Conservation (phyloP, 78 protist genomes). For the Chrysochromulina tobinii region DNA sequence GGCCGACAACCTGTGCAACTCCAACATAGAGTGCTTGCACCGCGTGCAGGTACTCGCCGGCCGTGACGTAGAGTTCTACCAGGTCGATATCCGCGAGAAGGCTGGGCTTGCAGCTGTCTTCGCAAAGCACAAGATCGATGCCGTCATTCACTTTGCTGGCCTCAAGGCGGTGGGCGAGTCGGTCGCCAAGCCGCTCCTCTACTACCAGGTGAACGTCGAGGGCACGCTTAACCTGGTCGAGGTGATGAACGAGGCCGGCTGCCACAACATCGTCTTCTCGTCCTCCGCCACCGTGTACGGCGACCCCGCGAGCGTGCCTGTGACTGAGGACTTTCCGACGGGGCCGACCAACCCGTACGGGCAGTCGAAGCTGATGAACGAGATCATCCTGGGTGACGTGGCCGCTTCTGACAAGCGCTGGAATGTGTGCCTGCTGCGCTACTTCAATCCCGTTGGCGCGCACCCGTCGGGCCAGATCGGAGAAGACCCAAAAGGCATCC, state of each 20-base stretch:
- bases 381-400: slow-evolving; percentile 53
- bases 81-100: slow-evolving; percentile 64
- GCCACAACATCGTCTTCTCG: slow-evolving; percentile 84
- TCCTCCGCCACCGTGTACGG: slow-evolving; percentile 98
- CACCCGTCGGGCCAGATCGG: slow-evolving; percentile 92
- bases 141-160: slow-evolving; percentile 93
- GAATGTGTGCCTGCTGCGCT: slow-evolving; percentile 77
- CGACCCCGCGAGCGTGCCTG: slow-evolving; percentile 66
- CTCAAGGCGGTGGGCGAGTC: slow-evolving; percentile 95
- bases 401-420: background rate
- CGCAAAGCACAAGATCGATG: background rate
- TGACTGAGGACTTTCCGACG: slow-evolving; percentile 77
- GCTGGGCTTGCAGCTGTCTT: slow-evolving; percentile 63
- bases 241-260: slow-evolving; percentile 6
- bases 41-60: background rate
- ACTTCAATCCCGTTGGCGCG: slow-evolving; percentile 98
- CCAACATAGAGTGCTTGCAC: background rate
- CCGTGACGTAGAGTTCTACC: background rate
- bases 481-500: slow-evolving; percentile 62
- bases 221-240: slow-evolving; percentile 41
- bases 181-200: slow-evolving; percentile 73
- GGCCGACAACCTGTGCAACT: slow-evolving; percentile 74
- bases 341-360: slow-evolving; percentile 93
- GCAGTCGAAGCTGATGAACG: slow-evolving; percentile 88
- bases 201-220: slow-evolving; percentile 71